Percentiles rank a stretch among this genome's conserved stretches.
Conservation (phyloP, 164 flowering plant species). For the Vitis rotundifolia region DNA sequence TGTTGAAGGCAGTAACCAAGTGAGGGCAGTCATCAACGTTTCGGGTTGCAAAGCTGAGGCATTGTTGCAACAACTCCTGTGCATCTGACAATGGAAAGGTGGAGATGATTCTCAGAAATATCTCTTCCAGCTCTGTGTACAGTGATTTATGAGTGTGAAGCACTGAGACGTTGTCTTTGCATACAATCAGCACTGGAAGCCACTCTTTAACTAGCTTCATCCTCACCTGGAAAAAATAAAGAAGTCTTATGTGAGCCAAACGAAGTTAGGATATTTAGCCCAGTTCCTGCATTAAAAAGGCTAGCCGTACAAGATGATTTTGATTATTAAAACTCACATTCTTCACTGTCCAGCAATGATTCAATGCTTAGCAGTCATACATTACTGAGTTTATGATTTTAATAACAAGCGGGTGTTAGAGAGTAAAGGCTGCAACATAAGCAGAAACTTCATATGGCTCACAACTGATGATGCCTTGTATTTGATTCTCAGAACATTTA, state of each 20-base stretch:
- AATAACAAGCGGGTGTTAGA: too few relatives aligned
- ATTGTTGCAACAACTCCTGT: constrained; percentile 71
- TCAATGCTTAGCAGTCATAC: too few relatives aligned
- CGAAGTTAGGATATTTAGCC: background rate
- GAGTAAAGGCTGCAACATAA: too few relatives aligned
- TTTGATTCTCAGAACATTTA: too few relatives aligned
- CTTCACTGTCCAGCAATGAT: too few relatives aligned
- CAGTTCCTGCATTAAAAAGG: too few relatives aligned
- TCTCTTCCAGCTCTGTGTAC: constrained; percentile 72
- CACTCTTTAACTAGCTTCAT: constrained; percentile 80
- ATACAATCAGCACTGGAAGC: constrained; percentile 87
- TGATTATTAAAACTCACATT: too few relatives aligned
- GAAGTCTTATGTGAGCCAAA: background rate
- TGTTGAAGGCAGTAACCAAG: constrained; percentile 75
- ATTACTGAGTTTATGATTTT: too few relatives aligned
- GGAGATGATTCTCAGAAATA: constrained; percentile 78
- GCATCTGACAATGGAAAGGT: constrained; percentile 84
- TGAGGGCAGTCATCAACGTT: constrained; percentile 90
- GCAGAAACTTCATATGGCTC: too few relatives aligned
- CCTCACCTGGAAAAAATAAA: constrained; percentile 57
- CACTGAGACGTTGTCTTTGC: constrained; percentile 57
- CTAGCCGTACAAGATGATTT: too few relatives aligned
- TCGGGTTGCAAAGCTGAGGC: constrained; percentile 89
- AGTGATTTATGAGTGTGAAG: constrained; percentile 46
- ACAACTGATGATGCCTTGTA: too few relatives aligned